A percentile compares a stretch with the other conserved stretches of the same genome.
These are phyloP conservation scores for Mycena belliarum DNA, from an alignment of 768 basidiomycete species.

Conservation along the genomic window DNA sequence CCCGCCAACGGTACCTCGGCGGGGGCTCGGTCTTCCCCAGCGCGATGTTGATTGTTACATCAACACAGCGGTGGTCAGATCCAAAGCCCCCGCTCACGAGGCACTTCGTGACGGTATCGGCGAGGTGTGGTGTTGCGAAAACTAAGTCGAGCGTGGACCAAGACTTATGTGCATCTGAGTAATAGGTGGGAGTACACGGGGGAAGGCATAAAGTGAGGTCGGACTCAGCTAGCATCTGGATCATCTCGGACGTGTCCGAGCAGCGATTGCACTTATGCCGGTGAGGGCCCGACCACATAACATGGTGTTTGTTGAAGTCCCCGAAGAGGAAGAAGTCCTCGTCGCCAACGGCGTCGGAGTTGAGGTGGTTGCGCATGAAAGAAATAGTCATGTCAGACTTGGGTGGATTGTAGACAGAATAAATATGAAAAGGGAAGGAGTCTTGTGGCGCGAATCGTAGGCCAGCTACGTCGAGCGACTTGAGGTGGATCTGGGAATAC, in stretches of 20 bases:
- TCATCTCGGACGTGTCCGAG: not conserved
- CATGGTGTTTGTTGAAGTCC: slow-evolving; percentile 18
- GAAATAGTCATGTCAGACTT: not conserved
- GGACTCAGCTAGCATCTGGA: not conserved
- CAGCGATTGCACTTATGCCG: not conserved
- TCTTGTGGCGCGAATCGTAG: not conserved
- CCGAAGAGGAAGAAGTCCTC: not conserved
- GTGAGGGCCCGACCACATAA: slow-evolving; percentile 3
- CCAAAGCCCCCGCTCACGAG: not conserved
- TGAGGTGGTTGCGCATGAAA: not conserved
- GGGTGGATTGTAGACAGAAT: not conserved
- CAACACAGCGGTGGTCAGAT: not conserved
- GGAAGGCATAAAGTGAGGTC: not conserved
- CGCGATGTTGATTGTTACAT: not conserved
- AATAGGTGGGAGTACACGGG: slow-evolving; percentile 6
- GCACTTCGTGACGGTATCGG: not conserved
- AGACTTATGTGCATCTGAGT: not conserved
- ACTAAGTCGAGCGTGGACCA: slow-evolving; percentile 15
- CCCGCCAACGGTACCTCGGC: not conserved
- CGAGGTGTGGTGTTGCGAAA: not conserved
- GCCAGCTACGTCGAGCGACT: not conserved
- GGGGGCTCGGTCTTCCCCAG: not conserved
- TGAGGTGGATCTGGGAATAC: not conserved
- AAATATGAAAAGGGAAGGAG: not conserved
- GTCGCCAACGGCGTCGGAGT: not conserved